phyloP scores from a whole-genome alignment of 768 basidiomycete species.

The Cystofilobasidium bisporidii region DNA sequence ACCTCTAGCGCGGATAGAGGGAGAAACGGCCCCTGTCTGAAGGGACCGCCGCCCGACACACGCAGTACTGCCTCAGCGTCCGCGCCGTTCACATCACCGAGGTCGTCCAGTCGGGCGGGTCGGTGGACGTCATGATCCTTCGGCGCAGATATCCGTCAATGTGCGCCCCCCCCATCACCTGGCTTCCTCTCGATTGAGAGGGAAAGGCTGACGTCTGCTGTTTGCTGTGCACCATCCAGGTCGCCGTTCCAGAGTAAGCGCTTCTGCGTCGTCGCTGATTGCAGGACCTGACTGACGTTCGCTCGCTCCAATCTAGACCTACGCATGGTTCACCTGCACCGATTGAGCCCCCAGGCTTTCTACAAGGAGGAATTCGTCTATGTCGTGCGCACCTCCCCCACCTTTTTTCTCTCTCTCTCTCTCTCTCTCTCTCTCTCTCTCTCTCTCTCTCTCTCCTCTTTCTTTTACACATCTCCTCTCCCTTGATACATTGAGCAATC shows the following conservation, averaged over 20 bases:
- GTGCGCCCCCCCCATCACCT: too few species aligned
- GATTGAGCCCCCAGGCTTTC: slow-evolving; percentile 8
- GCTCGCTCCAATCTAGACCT: neutral
- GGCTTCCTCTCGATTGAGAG: too few species aligned
- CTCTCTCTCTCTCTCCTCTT: too few species aligned
- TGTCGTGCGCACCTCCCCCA: neutral
- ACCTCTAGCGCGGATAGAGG: neutral
- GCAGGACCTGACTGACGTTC: too few species aligned
- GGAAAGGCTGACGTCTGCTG: too few species aligned
- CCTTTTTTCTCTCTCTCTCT: too few species aligned
- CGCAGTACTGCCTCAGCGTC: slow-evolving; percentile 1
- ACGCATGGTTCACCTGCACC: slow-evolving; percentile 12
- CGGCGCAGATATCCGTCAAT: slow-evolving; percentile 17
- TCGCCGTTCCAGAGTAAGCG: neutral
- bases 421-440: too few species aligned
- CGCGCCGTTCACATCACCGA: slow-evolving; percentile 22
- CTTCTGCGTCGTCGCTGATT: neutral
- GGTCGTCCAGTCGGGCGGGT: slow-evolving; percentile 7
- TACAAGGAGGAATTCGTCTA: slow-evolving; percentile 22
- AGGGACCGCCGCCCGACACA: neutral
- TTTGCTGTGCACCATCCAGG: too few species aligned
- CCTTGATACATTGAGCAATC: too few species aligned
- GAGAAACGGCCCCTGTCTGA: neutral
- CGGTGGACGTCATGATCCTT: slow-evolving; percentile 22
- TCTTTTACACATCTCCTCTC: too few species aligned